Evolutionary conservation across 345 rosid genomes (phyloP), one percentile per base, ranked within the genome.

Genomic region (Linum lewisii): DNA sequence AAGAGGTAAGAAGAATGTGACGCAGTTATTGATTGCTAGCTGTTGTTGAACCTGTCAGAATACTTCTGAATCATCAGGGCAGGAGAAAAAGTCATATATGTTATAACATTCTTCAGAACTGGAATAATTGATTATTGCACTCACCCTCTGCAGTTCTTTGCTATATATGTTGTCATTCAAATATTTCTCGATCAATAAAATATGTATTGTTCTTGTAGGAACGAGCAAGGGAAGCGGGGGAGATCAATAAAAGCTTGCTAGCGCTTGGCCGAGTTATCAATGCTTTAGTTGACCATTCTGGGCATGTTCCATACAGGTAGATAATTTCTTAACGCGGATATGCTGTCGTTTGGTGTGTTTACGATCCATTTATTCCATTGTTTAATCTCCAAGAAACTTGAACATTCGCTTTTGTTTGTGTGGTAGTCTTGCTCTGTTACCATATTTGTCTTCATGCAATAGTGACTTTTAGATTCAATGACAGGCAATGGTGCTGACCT

Each of bases 161-260:
- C 54, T 6, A 9, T 19, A n/a, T n/a, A 51, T 51, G 54, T 19
- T 9, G 23, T 2, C 24, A 5, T 19, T n/a, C 21, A 4, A 16
- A 7, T 5, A 6, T 15, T 14, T 6, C 7, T 49, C 15, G 20
- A 9, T 51, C 6, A n/a, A n/a, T 1, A 22, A n/a, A 14, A 49
- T 6, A 42, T 11, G 15, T 11, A 51, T 16, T 22, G 24, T 51
- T 19, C 5, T 51, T 51, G 54, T n/a, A 51, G 56, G 56, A 24
- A 52, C 23, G 66, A 52, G 66, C 66, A 21, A 63, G 66, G 59
- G 66, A 63, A 63, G 66, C 52, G 0, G 66, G 66, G 50, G 59
- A 34, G 66, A 53, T 63, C 22, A 63, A 63, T 36, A 63, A 63
- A 54, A 63, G 66, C 59, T 63, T 52, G 66, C 59, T 53, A 51